Conservation (phyloP, 2,329 filamentous ascomycete species). For the Pseudocercospora fuligena region DNA sequence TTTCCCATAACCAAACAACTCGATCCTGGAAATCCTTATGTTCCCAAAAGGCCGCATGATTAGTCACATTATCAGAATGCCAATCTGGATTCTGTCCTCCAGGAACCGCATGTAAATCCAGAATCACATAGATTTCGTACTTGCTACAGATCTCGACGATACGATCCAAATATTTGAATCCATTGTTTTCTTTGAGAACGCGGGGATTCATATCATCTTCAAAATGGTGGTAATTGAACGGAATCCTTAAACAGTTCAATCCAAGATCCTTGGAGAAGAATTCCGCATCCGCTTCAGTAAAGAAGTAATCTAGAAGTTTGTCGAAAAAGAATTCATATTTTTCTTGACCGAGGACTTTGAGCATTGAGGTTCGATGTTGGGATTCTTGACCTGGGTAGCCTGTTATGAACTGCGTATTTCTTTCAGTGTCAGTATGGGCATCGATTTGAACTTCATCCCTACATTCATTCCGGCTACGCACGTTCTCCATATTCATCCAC, state of each 20-base stretch:
- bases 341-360: constrained; percentile 58
- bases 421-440: too few species aligned
- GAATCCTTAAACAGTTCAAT: constrained; percentile 63
- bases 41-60: constrained; percentile 57
- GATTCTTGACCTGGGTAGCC: constrained; percentile 65
- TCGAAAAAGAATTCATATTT: constrained; percentile 67
- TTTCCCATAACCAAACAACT: constrained; percentile 55
- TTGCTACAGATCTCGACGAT: constrained; percentile 55
- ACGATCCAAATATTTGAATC: constrained; percentile 57
- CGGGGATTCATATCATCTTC: constrained; percentile 56
- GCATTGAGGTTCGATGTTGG: constrained; percentile 60
- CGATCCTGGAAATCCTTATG: constrained; percentile 57
- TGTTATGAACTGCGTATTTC: constrained; percentile 63
- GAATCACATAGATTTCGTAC: constrained; percentile 52
- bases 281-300: constrained; percentile 62
- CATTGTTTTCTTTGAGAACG: constrained; percentile 48
- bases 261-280: constrained; percentile 60
- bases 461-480: too few species aligned
- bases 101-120: constrained; percentile 56
- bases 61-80: constrained; percentile 55
- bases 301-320: constrained; percentile 62
- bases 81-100: constrained; percentile 58
- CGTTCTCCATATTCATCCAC: constrained; percentile 48
- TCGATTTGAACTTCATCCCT: neutral
- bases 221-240: constrained; percentile 66